phyloP scores from a whole-genome alignment of 2,329 filamentous ascomycete species.

The Botrytis galanthina region DNA sequence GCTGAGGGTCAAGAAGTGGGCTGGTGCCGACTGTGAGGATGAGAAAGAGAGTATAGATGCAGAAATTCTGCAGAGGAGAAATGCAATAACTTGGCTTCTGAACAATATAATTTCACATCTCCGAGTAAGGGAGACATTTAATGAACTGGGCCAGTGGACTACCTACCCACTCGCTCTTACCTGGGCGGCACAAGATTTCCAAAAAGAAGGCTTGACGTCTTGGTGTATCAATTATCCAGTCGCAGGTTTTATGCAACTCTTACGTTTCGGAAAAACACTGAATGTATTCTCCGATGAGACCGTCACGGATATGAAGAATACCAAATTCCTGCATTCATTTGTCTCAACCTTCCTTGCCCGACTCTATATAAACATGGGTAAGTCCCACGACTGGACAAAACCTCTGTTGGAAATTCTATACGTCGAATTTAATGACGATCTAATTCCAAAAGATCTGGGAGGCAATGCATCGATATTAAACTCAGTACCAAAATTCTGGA shows the following conservation, averaged over 20 bases:
- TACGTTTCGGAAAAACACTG: neutral
- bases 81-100: neutral
- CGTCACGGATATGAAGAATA: neutral
- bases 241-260: neutral
- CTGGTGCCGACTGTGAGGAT: neutral
- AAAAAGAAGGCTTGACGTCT: neutral
- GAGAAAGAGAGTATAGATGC: neutral
- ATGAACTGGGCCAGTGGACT: neutral
- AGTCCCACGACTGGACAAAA: neutral
- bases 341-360: neutral
- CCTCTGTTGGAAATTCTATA: neutral
- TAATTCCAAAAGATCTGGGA: neutral
- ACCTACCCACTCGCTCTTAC: neutral
- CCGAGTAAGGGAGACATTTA: neutral
- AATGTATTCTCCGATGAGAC: neutral
- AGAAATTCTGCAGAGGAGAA: neutral
- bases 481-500: neutral
- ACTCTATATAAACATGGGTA: neutral
- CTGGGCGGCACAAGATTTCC: neutral
- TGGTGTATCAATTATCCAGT: constrained; percentile 5
- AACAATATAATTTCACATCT: neutral
- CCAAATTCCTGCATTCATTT: neutral
- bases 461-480: neutral
- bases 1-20: neutral
- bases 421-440: neutral